Base-by-base conservation (phyloP, 208 protist genomes). In the Herpetomonas samuelpessoai region DNA sequence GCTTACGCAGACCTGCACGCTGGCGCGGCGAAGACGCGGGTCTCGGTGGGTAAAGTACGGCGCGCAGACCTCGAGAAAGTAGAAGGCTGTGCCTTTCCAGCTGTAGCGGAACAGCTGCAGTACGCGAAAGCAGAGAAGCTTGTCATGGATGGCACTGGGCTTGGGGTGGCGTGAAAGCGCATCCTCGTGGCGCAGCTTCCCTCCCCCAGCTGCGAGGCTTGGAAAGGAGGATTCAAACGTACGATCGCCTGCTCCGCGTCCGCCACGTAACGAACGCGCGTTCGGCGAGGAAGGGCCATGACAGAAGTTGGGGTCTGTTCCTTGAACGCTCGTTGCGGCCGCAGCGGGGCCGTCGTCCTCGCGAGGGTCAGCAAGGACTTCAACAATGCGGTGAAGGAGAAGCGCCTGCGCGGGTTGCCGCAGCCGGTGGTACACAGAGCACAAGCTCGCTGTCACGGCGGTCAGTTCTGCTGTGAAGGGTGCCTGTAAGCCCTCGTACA, bases 1-100 rank as follows among this genome's bases (percentile, higher is more conserved):
- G 21, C 64, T 56, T 27, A 79, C 83, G 58, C 82, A 86, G 7
- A 71, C 70, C 45, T 83, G 68, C 31, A 93, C 76, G 61, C 79
- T 84, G 55, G 69, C 75, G 30, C 77, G 71, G 3, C 86, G 79
- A 48, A 93, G 68, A 18, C 69, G 61, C 0, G 74, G 57, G 47
- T 93, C 72, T 4, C 66, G 74, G 57, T 93, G 82, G 53, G 58
- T 61, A 27, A 90, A 58, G 51, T 93, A 93, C 22, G 82, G 82
- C 38, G 77, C 59, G 70, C 86, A 93, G 9, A 88, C 73, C 26
- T 84, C 73, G 16, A 87, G 31, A 53, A 88, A 88, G 56, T 88
- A 84, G 24, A 68, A 59, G 1, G 74, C 76, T 3, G 72, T 77
- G 18, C 78, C 74, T 51, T 81, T 75, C 78, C 81, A 87, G 55